Evolutionary conservation across 306 rosid genomes (phyloP), one percentile per base, ranked within the genome.

Genomic region (Quercus alba): DNA sequence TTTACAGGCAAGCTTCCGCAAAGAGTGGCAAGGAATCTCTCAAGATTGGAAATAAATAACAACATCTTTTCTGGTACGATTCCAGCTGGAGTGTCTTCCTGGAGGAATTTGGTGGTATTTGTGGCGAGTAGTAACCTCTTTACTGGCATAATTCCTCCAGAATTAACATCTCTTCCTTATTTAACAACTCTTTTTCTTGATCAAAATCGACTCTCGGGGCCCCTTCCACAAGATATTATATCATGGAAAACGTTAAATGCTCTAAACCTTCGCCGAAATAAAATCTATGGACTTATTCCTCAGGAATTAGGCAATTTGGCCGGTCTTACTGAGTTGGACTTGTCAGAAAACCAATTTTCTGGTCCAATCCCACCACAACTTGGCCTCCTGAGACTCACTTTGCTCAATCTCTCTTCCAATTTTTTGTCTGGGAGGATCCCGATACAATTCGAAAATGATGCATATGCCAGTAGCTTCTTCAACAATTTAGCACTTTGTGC

Each of bases 401-500:
- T 1, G 1, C 75, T 89, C 44, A 81, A 89, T 28, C 86, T 89
- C 17, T 89, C 93, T 54, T 89, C 93, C 20, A 91, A 94, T 86
- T 64, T 4, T 19, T 85, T 94, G 66, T 54, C 75, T 0, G 95
- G 98, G 35, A 82, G 55, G 23, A 73, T 95, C 71, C 98, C 97
- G 0, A 64, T 25, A 73, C 80, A 26, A 21, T 54, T 91, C 0
- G 88, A 85, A 54, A 91, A 79, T 75, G 1, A 75, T 19, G 92
- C 59, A 0, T 85, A 18, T 85, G 78, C 64, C 12, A 71, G 6
- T 19, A 89, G 91, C 91, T 93, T 95, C 88, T 83, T 89, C 87
- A 58, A 88, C 87, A 90, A 95, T 78, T 70, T 85, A 19, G 89
- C 86, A 23, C 97, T 95, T 2, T 93, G 94, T 71, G 64, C 88